Conservation (phyloP, 768 basidiomycete species). For the Serendipita sp. region DNA sequence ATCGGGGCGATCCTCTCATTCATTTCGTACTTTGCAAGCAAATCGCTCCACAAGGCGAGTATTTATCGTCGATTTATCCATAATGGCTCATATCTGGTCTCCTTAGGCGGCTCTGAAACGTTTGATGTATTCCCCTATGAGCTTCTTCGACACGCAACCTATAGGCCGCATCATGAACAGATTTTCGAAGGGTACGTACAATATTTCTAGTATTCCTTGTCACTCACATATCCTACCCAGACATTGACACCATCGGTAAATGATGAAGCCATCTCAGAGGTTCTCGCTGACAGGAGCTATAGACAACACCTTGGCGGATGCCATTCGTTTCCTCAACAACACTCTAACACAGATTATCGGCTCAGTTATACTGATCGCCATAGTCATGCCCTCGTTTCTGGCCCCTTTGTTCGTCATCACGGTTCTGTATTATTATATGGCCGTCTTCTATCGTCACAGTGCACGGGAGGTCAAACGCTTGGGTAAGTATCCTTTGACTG, state of each 20-base stretch:
- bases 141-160: slow-evolving; percentile 28
- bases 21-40: slow-evolving; percentile 66
- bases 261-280: neutral
- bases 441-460: slow-evolving; percentile 70
- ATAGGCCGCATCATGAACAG: slow-evolving; percentile 82
- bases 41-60: slow-evolving; percentile 31
- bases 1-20: slow-evolving; percentile 50
- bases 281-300: neutral
- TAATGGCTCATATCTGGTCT: neutral
- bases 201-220: neutral
- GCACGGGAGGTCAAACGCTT: slow-evolving; percentile 76
- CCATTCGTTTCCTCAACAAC: slow-evolving; percentile 52
- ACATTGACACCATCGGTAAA: slow-evolving; percentile 55
- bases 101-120: neutral
- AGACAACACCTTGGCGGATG: slow-evolving; percentile 25
- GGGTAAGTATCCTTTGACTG: slow-evolving; percentile 22
- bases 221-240: slow-evolving; percentile 18
- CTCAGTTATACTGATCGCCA: slow-evolving; percentile 54
- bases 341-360: slow-evolving; percentile 55
- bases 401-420: slow-evolving; percentile 49
- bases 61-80: neutral
- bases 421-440: slow-evolving; percentile 50
- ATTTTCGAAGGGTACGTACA: slow-evolving; percentile 52
- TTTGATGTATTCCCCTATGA: neutral
- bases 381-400: slow-evolving; percentile 62